These are phyloP conservation scores for Phytophthora foliorum DNA, from an alignment of 352 stramenopile genomes.

Conservation along the genomic window DNA sequence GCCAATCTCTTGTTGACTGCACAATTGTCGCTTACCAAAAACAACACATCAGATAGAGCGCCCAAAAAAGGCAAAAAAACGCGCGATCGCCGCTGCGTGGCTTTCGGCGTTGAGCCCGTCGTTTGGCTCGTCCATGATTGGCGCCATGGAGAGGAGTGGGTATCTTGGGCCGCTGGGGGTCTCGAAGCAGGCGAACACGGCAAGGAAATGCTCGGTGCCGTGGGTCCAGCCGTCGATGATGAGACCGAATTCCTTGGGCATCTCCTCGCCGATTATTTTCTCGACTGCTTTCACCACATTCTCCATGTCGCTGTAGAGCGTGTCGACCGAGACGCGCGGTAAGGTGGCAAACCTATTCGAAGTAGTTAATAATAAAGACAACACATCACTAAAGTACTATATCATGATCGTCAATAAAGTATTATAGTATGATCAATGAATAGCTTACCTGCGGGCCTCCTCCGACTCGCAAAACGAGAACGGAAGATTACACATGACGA, in stretches of 20 bases:
- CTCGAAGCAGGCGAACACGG: neutral
- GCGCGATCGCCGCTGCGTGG: neutral
- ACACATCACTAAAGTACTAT: too few relatives aligned
- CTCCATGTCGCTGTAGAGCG: neutral
- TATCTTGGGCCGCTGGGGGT: neutral
- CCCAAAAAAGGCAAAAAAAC: neutral
- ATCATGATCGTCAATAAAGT: too few relatives aligned
- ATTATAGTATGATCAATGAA: too few relatives aligned
- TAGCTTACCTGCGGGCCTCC: neutral
- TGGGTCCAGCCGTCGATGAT: neutral
- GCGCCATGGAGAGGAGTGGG: neutral
- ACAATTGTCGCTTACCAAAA: conserved; percentile 1
- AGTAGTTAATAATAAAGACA: too few relatives aligned
- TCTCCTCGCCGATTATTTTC: too few relatives aligned
- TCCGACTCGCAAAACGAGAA: conserved; percentile 2
- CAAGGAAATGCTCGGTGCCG: neutral
- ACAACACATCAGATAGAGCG: neutral
- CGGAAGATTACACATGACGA: neutral
- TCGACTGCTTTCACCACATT: neutral
- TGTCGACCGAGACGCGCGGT: neutral
- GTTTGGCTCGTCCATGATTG: neutral
- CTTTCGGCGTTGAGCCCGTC: neutral
- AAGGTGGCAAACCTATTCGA: neutral
- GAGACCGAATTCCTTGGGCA: neutral
- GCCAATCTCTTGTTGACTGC: too few relatives aligned